Base-by-base conservation (phyloP, 768 basidiomycete species). In the Fistulinella prunicolor region DNA sequence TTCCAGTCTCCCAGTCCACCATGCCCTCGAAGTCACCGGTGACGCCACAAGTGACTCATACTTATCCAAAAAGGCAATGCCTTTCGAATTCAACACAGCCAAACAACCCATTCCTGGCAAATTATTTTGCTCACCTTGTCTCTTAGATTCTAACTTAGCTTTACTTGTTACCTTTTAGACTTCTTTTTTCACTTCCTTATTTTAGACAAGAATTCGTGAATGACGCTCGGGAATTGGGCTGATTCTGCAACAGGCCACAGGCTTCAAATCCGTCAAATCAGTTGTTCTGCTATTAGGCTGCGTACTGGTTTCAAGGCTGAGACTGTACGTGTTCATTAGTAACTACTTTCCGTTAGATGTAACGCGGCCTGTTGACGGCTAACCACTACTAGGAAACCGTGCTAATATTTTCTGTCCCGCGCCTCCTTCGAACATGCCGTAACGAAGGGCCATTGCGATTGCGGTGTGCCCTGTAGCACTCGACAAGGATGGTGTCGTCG, bases 331-430 rank as follows among this genome's bases (percentile, higher is more conserved):
- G n/a, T n/a, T n/a, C n/a, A n/a, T 75, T 16, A 46, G 9, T 32
- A 8, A 36, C 4, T 9, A 35, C 8, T 1, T 21, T 30, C 9
- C 16, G 4, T 9, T 12, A 8, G 19, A 12, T 26, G 13, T 54
- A 19, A 62, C 28, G 22, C 4, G 3, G 19, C 6, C 9, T n/a
- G 6, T 32, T n/a, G n/a, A n/a, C n/a, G n/a, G n/a, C n/a, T n/a
- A n/a, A n/a, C n/a, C n/a, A n/a, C n/a, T n/a, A n/a, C n/a, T 58
- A 97, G 94, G 95, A 98, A 94, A 99, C 95, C n/a, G 88, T 3
- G 72, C 87, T 21, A 95, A 95, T 29, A 85, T 99, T 66, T 94
- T 94, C 81, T 78, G 98, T 38, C 96, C 96, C 16, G 81, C 88
- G 0, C 91, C 93, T 2, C 83, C 89, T 6, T 93, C 90, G 22